Percentiles rank a stretch among this genome's conserved stretches.
phyloP scores from a whole-genome alignment of 306 rosid species.

The Pterocarpus macrocarpus region DNA sequence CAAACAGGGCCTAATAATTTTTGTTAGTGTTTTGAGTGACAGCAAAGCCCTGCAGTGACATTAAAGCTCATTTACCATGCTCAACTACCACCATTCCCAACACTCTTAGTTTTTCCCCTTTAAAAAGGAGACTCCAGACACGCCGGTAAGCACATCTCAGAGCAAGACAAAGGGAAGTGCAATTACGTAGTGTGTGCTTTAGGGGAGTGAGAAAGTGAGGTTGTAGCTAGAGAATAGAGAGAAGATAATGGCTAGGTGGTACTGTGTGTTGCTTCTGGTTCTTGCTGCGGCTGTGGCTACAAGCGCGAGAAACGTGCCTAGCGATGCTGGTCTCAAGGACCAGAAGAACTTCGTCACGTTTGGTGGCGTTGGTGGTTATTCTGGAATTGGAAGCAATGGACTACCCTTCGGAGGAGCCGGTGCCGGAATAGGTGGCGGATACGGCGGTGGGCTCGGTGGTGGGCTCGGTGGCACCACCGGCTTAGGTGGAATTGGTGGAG shows the following conservation, averaged over 20 bases:
- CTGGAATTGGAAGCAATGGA: slow-evolving; percentile 81
- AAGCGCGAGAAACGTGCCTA: slow-evolving; percentile 62
- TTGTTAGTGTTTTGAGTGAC: background rate
- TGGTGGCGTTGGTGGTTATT: slow-evolving; percentile 78
- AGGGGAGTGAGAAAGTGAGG: background rate
- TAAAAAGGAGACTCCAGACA: slow-evolving; percentile 28
- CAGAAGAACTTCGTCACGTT: slow-evolving; percentile 74
- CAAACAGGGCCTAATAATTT: background rate
- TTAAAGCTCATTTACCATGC: slow-evolving; percentile 58
- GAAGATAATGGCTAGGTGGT: slow-evolving; percentile 50
- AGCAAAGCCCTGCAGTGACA: slow-evolving; percentile 33
- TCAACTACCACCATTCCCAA: slow-evolving; percentile 51
- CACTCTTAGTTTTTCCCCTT: slow-evolving; percentile 26
- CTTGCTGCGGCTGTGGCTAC: slow-evolving; percentile 63
- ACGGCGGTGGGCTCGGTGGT: slow-evolving; percentile 50
- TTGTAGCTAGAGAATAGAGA: background rate
- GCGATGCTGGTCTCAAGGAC: slow-evolving; percentile 77
- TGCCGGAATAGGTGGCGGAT: slow-evolving; percentile 59
- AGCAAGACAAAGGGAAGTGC: background rate
- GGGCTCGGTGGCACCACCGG: slow-evolving; percentile 57
- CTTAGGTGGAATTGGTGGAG: slow-evolving; percentile 45
- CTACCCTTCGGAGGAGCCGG: slow-evolving; percentile 78
- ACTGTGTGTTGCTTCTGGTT: slow-evolving; percentile 44
- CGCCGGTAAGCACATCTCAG: background rate
- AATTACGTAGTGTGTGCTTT: background rate